These are phyloP conservation scores for Paramecium tetraurelia DNA, from an alignment of 73 alveolate species.

Conservation along the genomic window DNA sequence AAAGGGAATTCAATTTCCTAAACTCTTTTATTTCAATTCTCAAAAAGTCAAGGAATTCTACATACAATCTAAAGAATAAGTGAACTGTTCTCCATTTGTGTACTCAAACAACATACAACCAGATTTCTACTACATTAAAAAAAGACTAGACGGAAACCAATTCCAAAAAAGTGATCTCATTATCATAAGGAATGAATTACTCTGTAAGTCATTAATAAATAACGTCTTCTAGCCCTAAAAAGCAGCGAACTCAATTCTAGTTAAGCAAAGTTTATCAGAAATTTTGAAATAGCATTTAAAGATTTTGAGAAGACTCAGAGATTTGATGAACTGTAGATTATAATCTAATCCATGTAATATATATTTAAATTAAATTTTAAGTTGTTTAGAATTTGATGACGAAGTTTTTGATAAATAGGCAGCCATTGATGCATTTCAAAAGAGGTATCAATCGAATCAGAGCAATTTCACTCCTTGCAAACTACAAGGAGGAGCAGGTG, in stretches of 20 bases:
- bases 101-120: neutral
- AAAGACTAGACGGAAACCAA: neutral
- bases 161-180: neutral
- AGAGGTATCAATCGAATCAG: neutral
- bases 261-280: neutral
- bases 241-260: neutral
- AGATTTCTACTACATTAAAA: neutral
- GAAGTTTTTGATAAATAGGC: slow-evolving; percentile 39
- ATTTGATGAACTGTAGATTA: neutral
- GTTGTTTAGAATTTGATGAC: neutral
- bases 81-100: neutral
- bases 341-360: neutral
- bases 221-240: neutral
- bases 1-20: neutral
- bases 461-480: slow-evolving; percentile 26
- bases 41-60: neutral
- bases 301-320: neutral
- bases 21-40: neutral
- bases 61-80: neutral
- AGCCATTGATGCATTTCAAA: slow-evolving; percentile 27
- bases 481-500: neutral
- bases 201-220: neutral
- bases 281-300: neutral
- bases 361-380: neutral
- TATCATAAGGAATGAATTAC: neutral